A percentile compares a stretch with the other conserved stretches of the same genome.
Conservation (phyloP, 2,329 filamentous ascomycete species). For the Aquanectria penicillioides region DNA sequence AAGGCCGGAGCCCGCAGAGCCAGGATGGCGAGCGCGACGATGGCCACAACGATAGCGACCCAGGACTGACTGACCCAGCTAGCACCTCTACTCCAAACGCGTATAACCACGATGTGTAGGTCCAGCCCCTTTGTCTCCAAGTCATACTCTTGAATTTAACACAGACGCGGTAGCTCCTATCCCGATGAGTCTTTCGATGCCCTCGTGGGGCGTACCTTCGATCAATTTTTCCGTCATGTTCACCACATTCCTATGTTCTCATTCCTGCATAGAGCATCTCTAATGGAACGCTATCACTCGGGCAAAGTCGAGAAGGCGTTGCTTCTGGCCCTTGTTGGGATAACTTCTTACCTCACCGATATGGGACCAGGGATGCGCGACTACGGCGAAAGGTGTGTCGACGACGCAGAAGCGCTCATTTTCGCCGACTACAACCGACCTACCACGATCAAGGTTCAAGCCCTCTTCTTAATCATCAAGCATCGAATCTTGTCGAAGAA, state of each 20-base stretch:
- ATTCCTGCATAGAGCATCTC: conserved; percentile 67
- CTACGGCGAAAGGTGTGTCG: conserved; percentile 64
- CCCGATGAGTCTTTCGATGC: conserved; percentile 58
- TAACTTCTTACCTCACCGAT: conserved; percentile 65
- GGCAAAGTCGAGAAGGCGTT: conserved; percentile 65
- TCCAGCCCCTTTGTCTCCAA: conserved; percentile 4
- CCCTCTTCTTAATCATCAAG: conserved; percentile 56
- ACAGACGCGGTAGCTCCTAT: conserved; percentile 42
- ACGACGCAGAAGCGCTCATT: conserved; percentile 64
- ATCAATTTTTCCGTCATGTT: conserved; percentile 67
- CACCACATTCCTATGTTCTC: conserved; percentile 69
- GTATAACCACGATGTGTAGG: conserved; percentile 49
- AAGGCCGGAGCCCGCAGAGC: conserved; percentile 45
- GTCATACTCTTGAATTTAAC: conserved; percentile 25
- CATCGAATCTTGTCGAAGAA: conserved; percentile 55
- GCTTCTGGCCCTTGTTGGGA: conserved; percentile 64
- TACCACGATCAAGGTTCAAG: conserved; percentile 65
- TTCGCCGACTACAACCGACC: conserved; percentile 64
- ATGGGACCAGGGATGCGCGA: conserved; percentile 62
- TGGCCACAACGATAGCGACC: conserved; percentile 47
- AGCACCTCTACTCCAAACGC: conserved; percentile 47
- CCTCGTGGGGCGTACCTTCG: conserved; percentile 62
- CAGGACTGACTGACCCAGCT: conserved; percentile 46
- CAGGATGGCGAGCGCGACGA: conserved; percentile 49
- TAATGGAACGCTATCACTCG: conserved; percentile 68